Conservation (phyloP, 139 green algal species). For the Chlamydomonas incerta region DNA sequence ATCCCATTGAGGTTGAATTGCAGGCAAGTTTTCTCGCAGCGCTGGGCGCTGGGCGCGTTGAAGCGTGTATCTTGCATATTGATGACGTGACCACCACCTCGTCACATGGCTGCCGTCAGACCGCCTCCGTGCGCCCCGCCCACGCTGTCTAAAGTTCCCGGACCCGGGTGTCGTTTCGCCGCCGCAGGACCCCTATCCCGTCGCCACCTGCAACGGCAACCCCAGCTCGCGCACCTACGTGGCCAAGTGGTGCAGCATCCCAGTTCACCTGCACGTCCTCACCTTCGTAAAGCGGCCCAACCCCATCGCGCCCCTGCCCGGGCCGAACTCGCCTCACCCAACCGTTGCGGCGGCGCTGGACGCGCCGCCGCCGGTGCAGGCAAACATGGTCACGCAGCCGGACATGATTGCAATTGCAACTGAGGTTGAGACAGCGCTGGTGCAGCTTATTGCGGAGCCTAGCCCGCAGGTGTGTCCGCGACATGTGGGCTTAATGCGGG, state of each 20-base stretch:
- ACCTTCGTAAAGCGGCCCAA: conserved; percentile 32
- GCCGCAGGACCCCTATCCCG: neutral
- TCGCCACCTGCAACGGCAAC: conserved; percentile 9
- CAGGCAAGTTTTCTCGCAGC: no score
- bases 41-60: no score
- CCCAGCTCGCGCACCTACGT: conserved; percentile 11
- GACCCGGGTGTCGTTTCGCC: no score
- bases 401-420: conserved; percentile 36
- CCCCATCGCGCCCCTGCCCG: conserved; percentile 2
- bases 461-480: neutral
- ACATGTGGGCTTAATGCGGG: no score
- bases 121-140: no score
- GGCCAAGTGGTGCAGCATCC: conserved; percentile 9
- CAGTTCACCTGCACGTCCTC: conserved; percentile 29
- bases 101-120: no score
- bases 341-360: conserved; percentile 22
- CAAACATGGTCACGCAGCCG: conserved; percentile 28
- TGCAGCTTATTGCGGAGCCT: conserved; percentile 24
- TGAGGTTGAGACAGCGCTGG: conserved; percentile 19
- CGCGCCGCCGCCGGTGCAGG: conserved; percentile 14
- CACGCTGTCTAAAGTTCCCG: no score
- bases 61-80: no score
- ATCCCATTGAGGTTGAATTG: no score
- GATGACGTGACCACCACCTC: no score
- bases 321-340: neutral